Conservation (phyloP, 2,329 filamentous ascomycete species). For the Periconia digitata region DNA sequence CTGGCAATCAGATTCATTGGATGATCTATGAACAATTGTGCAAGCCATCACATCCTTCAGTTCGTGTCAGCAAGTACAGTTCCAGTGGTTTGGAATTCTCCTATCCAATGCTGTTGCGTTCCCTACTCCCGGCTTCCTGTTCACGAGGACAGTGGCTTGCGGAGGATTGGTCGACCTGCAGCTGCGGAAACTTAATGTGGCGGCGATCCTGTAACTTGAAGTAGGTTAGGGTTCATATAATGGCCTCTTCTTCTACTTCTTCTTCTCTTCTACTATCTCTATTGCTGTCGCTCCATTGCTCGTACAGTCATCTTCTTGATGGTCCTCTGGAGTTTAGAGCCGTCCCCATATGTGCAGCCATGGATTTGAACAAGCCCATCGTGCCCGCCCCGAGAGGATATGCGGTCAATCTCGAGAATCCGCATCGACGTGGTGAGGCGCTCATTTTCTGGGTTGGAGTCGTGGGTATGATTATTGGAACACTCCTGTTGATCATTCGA, state of each 20-base stretch:
- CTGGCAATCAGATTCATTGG: too few relatives aligned
- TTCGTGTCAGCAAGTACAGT: too few relatives aligned
- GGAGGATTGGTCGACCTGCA: neutral
- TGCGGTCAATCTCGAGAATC: constrained; percentile 26
- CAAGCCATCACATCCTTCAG: too few relatives aligned
- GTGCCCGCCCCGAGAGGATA: constrained; percentile 21
- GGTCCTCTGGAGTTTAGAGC: too few relatives aligned
- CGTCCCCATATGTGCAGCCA: too few relatives aligned
- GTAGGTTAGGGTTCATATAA: neutral
- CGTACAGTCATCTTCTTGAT: neutral
- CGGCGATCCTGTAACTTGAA: neutral
- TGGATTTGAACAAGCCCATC: constrained; percentile 8
- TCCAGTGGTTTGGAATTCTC: too few relatives aligned
- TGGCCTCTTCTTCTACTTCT: neutral
- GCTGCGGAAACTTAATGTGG: neutral
- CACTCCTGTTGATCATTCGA: constrained; percentile 20
- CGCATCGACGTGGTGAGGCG: constrained; percentile 17
- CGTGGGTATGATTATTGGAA: constrained; percentile 16
- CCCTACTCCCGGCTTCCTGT: neutral
- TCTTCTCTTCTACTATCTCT: too few relatives aligned
- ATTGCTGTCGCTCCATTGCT: too few relatives aligned
- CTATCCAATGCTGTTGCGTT: too few relatives aligned
- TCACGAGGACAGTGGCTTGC: neutral
- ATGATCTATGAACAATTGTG: too few relatives aligned
- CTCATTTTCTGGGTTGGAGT: constrained; percentile 17